Evolutionary conservation across 2,329 filamentous ascomycete species (phyloP).

Genomic region (Colletotrichum sansevieriae): DNA sequence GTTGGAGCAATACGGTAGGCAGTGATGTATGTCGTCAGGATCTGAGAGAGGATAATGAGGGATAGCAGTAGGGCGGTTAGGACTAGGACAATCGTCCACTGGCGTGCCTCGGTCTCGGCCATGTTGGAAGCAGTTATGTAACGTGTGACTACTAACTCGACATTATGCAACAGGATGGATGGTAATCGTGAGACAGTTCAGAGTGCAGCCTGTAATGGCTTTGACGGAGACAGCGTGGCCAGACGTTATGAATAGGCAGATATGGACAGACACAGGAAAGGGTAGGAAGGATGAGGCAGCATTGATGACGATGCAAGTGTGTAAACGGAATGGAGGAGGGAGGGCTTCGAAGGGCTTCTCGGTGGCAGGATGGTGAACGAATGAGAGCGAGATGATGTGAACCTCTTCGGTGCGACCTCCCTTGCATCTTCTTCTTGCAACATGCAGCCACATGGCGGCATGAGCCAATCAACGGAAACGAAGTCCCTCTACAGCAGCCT

Average conservation of each 20-base stretch:
- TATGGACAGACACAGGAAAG: slow-evolving; percentile 9
- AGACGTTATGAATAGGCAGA: neutral
- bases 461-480: slow-evolving; percentile 35
- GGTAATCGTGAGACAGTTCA: slow-evolving; percentile 4
- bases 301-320: slow-evolving; percentile 37
- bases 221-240: slow-evolving; percentile 7
- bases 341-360: slow-evolving; percentile 26
- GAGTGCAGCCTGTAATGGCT: neutral
- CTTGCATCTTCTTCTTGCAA: slow-evolving; percentile 35
- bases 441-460: slow-evolving; percentile 34
- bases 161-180: slow-evolving; percentile 27
- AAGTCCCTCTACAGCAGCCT: too few relatives aligned
- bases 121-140: slow-evolving; percentile 52
- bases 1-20: slow-evolving; percentile 70
- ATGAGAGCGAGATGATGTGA: neutral
- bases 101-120: slow-evolving; percentile 63
- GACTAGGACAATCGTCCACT: slow-evolving; percentile 70
- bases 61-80: slow-evolving; percentile 70
- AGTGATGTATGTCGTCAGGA: slow-evolving; percentile 63
- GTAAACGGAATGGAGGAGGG: slow-evolving; percentile 32
- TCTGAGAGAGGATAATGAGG: slow-evolving; percentile 66
- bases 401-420: slow-evolving; percentile 26
- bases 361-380: slow-evolving; percentile 27
- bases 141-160: slow-evolving; percentile 18
- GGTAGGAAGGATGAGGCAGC: slow-evolving; percentile 23